Evolutionary conservation across 2,329 filamentous ascomycete species (phyloP).

Genomic region (Mollisiaceae sp.): DNA sequence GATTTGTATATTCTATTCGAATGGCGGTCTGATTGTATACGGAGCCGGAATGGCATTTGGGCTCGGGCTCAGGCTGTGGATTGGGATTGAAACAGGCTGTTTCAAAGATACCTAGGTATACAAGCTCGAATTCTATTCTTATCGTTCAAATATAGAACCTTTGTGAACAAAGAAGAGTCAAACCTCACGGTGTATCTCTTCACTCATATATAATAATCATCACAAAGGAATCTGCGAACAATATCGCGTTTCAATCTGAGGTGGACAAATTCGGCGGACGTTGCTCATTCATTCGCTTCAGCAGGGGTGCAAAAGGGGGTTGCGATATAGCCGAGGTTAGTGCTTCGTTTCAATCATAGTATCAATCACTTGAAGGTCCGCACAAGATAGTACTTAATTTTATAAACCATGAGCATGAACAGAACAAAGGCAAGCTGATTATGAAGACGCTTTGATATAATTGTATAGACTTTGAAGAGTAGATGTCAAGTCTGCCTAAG

Average conservation of each 20-base stretch:
- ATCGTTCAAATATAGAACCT: background rate
- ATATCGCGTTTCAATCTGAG: background rate
- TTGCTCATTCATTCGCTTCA: background rate
- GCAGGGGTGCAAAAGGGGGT: background rate
- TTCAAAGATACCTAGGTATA: constrained; percentile 6
- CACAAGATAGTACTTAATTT: too few relatives aligned
- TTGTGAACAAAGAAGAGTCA: background rate
- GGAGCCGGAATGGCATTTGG: too few relatives aligned
- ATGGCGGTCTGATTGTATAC: background rate
- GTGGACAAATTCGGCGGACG: background rate
- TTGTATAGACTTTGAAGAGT: background rate
- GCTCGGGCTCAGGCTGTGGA: too few relatives aligned
- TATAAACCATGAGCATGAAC: background rate
- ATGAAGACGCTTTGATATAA: background rate
- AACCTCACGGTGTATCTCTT: background rate
- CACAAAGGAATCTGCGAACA: background rate
- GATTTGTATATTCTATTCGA: background rate
- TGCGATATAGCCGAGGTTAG: background rate
- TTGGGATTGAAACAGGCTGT: background rate
- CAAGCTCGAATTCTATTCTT: background rate
- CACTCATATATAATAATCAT: too few relatives aligned
- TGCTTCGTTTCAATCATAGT: background rate
- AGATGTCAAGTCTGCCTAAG: background rate
- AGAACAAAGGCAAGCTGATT: background rate
- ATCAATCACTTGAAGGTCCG: too few relatives aligned